A percentile compares a stretch with the other conserved stretches of the same genome.
phyloP scores from a whole-genome alignment of 768 basidiomycete species.

The Lactarius deliciosus region DNA sequence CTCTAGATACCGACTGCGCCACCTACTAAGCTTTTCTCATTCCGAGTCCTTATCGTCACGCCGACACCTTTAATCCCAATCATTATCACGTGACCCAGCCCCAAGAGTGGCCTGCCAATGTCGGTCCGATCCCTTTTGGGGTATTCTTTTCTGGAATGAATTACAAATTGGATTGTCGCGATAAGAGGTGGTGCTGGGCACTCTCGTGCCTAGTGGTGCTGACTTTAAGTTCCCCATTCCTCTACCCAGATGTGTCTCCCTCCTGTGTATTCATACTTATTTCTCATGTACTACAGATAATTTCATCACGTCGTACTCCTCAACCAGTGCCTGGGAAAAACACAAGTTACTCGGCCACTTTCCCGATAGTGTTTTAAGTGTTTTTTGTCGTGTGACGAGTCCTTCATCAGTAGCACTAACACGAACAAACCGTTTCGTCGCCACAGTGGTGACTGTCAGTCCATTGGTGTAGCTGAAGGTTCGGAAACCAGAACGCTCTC shows the following conservation, averaged over 20 bases:
- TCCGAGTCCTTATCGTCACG: neutral
- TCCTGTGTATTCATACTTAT: conserved; percentile 6
- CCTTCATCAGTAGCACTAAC: neutral
- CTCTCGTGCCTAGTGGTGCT: conserved; percentile 11
- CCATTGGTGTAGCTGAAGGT: neutral
- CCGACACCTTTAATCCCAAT: too few relatives aligned
- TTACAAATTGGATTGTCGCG: conserved; percentile 9
- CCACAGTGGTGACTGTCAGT: neutral
- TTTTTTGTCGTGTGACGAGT: neutral
- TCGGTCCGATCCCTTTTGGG: too few relatives aligned
- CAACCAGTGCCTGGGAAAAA: conserved; percentile 16
- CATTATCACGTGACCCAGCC: neutral
- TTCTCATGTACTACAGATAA: conserved; percentile 10
- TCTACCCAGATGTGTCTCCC: neutral
- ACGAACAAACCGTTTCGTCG: conserved; percentile 1
- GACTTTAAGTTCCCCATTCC: neutral
- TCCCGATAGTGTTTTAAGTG: neutral
- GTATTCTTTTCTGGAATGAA: conserved; percentile 10
- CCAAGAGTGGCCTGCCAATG: too few relatives aligned
- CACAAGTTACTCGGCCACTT: neutral
- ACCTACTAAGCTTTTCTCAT: neutral
- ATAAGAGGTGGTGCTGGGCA: conserved; percentile 3
- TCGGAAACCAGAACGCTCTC: neutral
- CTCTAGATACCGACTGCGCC: too few relatives aligned
- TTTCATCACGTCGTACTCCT: neutral